A percentile compares a stretch with the other conserved stretches of the same genome.
These are phyloP conservation scores for Aspergillus caelatus DNA, from an alignment of 2,329 filamentous ascomycete genomes.

Conservation along the genomic window DNA sequence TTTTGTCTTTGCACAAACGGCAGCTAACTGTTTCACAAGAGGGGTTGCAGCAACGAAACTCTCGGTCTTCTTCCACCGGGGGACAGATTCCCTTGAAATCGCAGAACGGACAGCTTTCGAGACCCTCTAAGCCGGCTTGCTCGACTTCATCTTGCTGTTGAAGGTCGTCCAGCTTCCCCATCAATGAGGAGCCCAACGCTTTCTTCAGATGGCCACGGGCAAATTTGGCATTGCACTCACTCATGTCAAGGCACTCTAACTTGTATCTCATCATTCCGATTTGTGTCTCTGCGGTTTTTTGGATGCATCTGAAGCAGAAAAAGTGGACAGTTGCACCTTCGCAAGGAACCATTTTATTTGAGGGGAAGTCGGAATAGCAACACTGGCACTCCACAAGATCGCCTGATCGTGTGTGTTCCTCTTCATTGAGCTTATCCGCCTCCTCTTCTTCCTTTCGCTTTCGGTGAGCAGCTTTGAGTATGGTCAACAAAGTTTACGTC, in stretches of 20 bases:
- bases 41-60: conserved; percentile 71
- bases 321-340: conserved; percentile 60
- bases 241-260: conserved; percentile 70
- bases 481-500: background rate
- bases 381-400: conserved; percentile 70
- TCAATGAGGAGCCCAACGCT: conserved; percentile 62
- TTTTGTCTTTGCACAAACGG: conserved; percentile 67
- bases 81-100: conserved; percentile 75
- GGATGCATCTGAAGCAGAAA: conserved; percentile 72
- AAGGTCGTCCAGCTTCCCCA: conserved; percentile 67
- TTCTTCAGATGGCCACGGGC: conserved; percentile 55
- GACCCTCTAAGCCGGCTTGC: conserved; percentile 69
- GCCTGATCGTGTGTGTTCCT: conserved; percentile 48
- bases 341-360: conserved; percentile 72
- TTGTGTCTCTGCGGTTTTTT: conserved; percentile 65
- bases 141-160: conserved; percentile 71
- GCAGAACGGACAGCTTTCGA: conserved; percentile 80
- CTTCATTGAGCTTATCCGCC: conserved; percentile 39
- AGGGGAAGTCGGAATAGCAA: conserved; percentile 69
- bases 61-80: conserved; percentile 66
- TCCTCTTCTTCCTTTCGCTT: conserved; percentile 27
- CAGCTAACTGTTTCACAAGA: conserved; percentile 68
- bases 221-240: conserved; percentile 68
- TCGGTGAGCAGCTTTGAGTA: conserved; percentile 14
- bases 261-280: conserved; percentile 71